Evolutionary conservation across 2,329 filamentous ascomycete species (phyloP).

Genomic region (Alternaria metachromatica): DNA sequence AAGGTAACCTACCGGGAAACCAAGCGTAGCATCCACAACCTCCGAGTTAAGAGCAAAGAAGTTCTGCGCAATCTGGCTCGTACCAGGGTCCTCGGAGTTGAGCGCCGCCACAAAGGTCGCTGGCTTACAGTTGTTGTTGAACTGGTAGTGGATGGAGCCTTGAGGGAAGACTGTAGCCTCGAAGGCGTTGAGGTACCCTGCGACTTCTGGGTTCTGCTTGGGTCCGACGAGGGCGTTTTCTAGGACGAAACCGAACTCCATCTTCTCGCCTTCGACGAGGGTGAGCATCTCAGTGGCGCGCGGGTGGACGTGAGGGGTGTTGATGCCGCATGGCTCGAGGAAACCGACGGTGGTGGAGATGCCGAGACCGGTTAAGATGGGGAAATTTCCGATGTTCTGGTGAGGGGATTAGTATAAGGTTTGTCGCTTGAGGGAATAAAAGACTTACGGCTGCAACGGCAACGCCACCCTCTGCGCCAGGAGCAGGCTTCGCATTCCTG

Average conservation of each 20-base stretch:
- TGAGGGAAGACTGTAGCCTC: constrained; percentile 57
- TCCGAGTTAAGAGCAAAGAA: constrained; percentile 50
- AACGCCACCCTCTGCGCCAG: constrained; percentile 62
- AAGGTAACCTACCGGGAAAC: constrained; percentile 40
- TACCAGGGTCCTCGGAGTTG: constrained; percentile 54
- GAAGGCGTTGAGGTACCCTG: constrained; percentile 49
- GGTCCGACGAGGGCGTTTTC: constrained; percentile 53
- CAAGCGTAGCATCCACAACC: constrained; percentile 49
- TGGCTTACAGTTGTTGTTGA: constrained; percentile 55
- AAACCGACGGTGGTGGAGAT: constrained; percentile 49
- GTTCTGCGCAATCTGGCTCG: constrained; percentile 51
- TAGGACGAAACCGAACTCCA: constrained; percentile 56
- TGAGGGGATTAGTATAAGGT: not conserved
- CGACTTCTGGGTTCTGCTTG: constrained; percentile 48
- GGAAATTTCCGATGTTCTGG: constrained; percentile 49
- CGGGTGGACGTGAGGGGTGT: constrained; percentile 58
- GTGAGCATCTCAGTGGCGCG: constrained; percentile 58
- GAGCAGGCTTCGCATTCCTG: constrained; percentile 46
- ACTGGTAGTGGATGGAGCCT: constrained; percentile 57
- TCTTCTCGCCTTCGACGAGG: constrained; percentile 49
- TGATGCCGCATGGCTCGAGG: constrained; percentile 55
- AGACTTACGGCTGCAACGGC: constrained; percentile 34
- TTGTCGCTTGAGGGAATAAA: not conserved
- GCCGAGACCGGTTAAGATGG: constrained; percentile 49
- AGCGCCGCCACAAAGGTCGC: constrained; percentile 54